A percentile compares a stretch with the other conserved stretches of the same genome.
These are phyloP conservation scores for Fusarium citri DNA, from an alignment of 2,329 filamentous ascomycete genomes.

Conservation along the genomic window DNA sequence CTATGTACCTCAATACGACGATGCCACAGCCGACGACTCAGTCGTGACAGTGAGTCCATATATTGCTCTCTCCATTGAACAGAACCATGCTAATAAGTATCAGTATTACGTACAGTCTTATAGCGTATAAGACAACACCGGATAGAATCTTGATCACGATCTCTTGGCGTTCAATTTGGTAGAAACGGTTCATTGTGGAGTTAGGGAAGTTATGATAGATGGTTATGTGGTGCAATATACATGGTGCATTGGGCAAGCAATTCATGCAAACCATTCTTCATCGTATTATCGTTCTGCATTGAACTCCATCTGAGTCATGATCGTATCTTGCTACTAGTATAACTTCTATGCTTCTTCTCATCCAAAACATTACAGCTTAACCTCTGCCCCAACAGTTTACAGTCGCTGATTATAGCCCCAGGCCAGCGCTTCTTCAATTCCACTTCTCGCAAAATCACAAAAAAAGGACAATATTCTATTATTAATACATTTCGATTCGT, in stretches of 20 bases:
- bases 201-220: conserved; percentile 16
- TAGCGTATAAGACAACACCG: conserved; percentile 43
- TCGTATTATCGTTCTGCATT: conserved; percentile 37
- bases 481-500: conserved; percentile 40
- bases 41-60: conserved; percentile 73
- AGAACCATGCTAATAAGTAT: conserved; percentile 38
- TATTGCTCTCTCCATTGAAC: conserved; percentile 7
- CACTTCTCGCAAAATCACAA: conserved; percentile 32
- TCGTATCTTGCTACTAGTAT: conserved; percentile 26
- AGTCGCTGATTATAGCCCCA: conserved; percentile 31
- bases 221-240: neutral
- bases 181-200: neutral
- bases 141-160: neutral
- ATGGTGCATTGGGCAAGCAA: neutral
- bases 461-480: conserved; percentile 38
- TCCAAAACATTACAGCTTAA: conserved; percentile 37
- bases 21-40: conserved; percentile 72
- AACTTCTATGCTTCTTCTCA: conserved; percentile 32
- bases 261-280: conserved; percentile 24
- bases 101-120: conserved; percentile 61
- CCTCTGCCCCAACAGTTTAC: conserved; percentile 22
- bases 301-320: conserved; percentile 21
- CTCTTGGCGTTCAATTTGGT: conserved; percentile 25
- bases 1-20: conserved; percentile 78
- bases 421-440: conserved; percentile 14